Percentiles rank a stretch among this genome's conserved stretches.
phyloP scores from a whole-genome alignment of 2,329 filamentous ascomycete genomes.

The Botrytis tulipae region DNA sequence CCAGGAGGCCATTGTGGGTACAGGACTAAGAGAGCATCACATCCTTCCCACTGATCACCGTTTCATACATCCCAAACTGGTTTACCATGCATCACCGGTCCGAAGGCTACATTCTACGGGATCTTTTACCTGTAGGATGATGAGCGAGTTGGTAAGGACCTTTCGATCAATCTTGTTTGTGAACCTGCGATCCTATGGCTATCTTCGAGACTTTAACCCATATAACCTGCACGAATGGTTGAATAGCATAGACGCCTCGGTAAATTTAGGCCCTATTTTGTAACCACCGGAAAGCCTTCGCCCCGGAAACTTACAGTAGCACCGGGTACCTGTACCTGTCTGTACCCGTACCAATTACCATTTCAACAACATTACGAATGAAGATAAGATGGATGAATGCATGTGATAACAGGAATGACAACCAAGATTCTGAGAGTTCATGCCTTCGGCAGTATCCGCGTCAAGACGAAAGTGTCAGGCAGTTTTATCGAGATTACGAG shows the following conservation, averaged over 20 bases:
- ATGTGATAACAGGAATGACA: conserved; percentile 1
- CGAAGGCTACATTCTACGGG: background rate
- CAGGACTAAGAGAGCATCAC: background rate
- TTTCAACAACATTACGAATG: background rate
- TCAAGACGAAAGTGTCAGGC: background rate
- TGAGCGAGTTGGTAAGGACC: background rate
- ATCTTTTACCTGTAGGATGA: background rate
- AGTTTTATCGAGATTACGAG: background rate
- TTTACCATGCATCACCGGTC: background rate
- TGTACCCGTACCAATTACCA: background rate
- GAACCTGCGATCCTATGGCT: background rate
- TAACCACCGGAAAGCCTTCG: conserved; percentile 1
- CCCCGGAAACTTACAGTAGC: background rate
- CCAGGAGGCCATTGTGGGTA: background rate
- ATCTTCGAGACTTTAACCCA: background rate
- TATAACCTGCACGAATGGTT: background rate
- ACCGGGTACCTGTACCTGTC: background rate
- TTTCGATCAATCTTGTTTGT: background rate
- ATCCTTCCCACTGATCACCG: background rate
- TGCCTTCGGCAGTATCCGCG: background rate
- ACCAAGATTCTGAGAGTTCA: background rate
- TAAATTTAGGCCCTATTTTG: background rate
- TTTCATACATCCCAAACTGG: background rate
- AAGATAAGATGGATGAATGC: conserved; percentile 7
- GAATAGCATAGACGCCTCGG: background rate